phyloP scores from a whole-genome alignment of 2,329 filamentous ascomycete species.

The Orbilia oligospora region DNA sequence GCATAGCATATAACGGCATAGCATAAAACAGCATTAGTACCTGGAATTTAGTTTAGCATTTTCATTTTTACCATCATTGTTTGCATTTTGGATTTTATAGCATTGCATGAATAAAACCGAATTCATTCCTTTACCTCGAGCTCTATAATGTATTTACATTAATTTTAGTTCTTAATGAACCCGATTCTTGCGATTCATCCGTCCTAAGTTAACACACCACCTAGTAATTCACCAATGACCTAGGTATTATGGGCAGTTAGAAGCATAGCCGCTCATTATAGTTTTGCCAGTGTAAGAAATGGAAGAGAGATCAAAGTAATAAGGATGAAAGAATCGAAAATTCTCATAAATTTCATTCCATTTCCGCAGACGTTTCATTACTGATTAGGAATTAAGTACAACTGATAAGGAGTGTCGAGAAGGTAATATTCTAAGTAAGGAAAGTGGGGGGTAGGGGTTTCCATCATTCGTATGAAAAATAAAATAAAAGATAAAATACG shows the following conservation, averaged over 20 bases:
- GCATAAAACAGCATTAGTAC: constrained; percentile 3
- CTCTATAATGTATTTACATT: constrained; percentile 1
- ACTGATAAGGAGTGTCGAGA: constrained; percentile 44
- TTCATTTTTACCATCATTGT: constrained; percentile 5
- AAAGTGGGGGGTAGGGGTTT: background rate
- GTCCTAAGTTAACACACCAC: background rate
- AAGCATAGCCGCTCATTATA: too few relatives aligned
- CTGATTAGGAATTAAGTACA: constrained; percentile 48
- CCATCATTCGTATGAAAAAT: background rate
- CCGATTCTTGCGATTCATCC: background rate
- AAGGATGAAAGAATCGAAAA: too few relatives aligned
- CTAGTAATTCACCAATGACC: too few relatives aligned
- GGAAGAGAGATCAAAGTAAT: too few relatives aligned
- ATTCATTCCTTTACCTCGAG: constrained; percentile 21
- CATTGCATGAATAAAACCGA: background rate
- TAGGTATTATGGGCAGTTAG: too few relatives aligned
- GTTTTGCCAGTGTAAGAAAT: too few relatives aligned
- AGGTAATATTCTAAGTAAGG: background rate
- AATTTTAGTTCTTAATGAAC: background rate
- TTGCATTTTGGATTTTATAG: constrained; percentile 13
- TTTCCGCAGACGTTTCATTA: constrained; percentile 26
- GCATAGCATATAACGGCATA: constrained; percentile 12
- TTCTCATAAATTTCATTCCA: constrained; percentile 16
- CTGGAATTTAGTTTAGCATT: constrained; percentile 15
- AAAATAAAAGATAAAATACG: background rate